phyloP scores from a whole-genome alignment of 345 rosid species.

The Brassica juncea region DNA sequence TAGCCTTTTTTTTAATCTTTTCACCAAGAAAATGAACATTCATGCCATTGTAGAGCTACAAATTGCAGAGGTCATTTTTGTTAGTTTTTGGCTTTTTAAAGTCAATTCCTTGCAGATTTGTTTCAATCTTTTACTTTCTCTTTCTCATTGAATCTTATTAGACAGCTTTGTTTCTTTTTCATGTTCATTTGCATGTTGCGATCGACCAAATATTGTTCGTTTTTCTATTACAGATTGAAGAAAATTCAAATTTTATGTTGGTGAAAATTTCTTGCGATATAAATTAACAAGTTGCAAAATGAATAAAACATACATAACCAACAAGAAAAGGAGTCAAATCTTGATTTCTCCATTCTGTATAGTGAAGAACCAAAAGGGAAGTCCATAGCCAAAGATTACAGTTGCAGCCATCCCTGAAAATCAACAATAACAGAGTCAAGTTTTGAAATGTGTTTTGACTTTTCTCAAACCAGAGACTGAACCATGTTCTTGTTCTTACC shows the following conservation, averaged over 20 bases:
- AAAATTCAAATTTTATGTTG: no score
- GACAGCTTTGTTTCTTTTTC: not conserved
- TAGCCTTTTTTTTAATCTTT: not conserved
- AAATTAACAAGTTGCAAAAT: no score
- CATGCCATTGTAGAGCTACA: conserved; percentile 69
- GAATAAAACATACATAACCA: not conserved
- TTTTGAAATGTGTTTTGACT: not conserved
- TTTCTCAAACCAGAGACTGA: not conserved
- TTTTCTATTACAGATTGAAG: no score
- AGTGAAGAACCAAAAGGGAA: conserved; percentile 60
- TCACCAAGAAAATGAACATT: conserved; percentile 40
- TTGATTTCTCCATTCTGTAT: conserved; percentile 50
- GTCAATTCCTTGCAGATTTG: conserved; percentile 29
- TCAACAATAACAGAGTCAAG: conserved; percentile 1
- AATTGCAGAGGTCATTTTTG: conserved; percentile 66
- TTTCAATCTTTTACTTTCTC: not conserved
- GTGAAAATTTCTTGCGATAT: no score
- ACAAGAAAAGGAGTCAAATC: conserved; percentile 12
- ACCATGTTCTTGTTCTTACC: conserved; percentile 41
- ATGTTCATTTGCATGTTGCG: not conserved
- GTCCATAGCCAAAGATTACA: conserved; percentile 58
- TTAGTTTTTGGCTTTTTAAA: conserved; percentile 33
- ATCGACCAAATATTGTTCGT: no score
- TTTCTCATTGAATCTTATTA: not conserved
- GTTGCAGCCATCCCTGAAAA: conserved; percentile 55